Conservation (phyloP, 1,284 basidiomycete species). For the Pseudozyma tsukubaensis region DNA sequence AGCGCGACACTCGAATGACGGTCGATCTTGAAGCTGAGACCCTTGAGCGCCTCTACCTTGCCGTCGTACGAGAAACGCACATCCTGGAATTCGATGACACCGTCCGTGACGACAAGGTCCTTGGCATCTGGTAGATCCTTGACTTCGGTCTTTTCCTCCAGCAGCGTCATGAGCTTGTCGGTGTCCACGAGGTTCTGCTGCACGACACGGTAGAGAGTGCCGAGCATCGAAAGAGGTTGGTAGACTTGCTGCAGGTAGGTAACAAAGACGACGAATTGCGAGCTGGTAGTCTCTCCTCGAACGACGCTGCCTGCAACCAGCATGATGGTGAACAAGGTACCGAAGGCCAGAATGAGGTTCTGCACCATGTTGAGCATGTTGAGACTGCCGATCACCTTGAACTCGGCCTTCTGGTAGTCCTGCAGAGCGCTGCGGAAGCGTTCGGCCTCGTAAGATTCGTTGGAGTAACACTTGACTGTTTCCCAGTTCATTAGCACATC, state of each 20-base stretch:
- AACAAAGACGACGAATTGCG: constrained; percentile 81
- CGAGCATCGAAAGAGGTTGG: constrained; percentile 58
- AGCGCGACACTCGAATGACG: constrained; percentile 70
- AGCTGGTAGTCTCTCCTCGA: constrained; percentile 61
- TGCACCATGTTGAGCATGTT: constrained; percentile 66
- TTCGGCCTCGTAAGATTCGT: constrained; percentile 81
- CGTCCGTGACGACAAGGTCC: constrained; percentile 77
- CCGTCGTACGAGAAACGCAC: constrained; percentile 76
- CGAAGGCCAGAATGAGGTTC: constrained; percentile 62
- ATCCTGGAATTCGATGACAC: constrained; percentile 82
- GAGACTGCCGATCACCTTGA: constrained; percentile 72
- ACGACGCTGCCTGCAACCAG: constrained; percentile 54
- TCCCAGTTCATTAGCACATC: constrained; percentile 67
- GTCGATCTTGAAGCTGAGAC: constrained; percentile 85
- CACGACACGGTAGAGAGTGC: constrained; percentile 67
- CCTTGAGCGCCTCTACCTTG: constrained; percentile 78
- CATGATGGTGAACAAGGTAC: constrained; percentile 57
- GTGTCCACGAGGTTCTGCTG: constrained; percentile 74
- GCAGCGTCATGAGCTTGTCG: constrained; percentile 68
- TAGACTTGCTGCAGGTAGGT: constrained; percentile 80
- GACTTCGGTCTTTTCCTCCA: constrained; percentile 75
- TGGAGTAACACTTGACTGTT: constrained; percentile 79
- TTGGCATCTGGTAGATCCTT: constrained; percentile 81
- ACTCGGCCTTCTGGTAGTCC: constrained; percentile 82
- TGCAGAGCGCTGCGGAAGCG: constrained; percentile 79